phyloP scores from a whole-genome alignment of 139 green algal species.

The Coelastrella sp. region DNA sequence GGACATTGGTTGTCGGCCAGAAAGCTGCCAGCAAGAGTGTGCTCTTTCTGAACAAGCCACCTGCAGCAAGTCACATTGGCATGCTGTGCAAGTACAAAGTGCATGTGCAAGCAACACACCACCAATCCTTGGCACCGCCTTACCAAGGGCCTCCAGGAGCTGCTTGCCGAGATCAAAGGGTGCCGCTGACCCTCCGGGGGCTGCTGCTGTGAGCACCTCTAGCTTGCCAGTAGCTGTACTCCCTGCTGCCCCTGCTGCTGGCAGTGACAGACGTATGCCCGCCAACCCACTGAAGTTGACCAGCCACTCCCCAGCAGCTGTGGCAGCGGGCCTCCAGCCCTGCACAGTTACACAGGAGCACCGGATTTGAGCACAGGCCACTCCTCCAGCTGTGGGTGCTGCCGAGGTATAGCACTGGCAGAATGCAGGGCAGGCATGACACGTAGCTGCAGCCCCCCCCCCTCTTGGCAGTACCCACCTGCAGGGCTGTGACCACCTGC shows the following conservation, averaged over 20 bases:
- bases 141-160: slow-evolving; percentile 18
- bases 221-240: background rate
- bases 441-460: background rate
- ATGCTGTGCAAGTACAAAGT: background rate
- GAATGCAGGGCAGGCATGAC: background rate
- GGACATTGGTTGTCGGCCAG: background rate
- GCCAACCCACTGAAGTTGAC: slow-evolving; percentile 12
- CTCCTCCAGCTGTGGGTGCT: background rate
- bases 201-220: background rate
- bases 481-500: slow-evolving; percentile 13
- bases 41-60: background rate
- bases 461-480: background rate
- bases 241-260: background rate
- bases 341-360: background rate
- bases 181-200: background rate
- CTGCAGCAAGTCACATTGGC: background rate
- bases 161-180: background rate
- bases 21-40: no score
- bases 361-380: background rate
- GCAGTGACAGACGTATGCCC: slow-evolving; percentile 8
- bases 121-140: background rate
- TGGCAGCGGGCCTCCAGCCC: slow-evolving; percentile 14
- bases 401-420: background rate
- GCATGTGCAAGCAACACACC: background rate
- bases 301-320: background rate